These are phyloP conservation scores for Inonotus hispidus DNA, from an alignment of 1,284 basidiomycete genomes.

Conservation along the genomic window DNA sequence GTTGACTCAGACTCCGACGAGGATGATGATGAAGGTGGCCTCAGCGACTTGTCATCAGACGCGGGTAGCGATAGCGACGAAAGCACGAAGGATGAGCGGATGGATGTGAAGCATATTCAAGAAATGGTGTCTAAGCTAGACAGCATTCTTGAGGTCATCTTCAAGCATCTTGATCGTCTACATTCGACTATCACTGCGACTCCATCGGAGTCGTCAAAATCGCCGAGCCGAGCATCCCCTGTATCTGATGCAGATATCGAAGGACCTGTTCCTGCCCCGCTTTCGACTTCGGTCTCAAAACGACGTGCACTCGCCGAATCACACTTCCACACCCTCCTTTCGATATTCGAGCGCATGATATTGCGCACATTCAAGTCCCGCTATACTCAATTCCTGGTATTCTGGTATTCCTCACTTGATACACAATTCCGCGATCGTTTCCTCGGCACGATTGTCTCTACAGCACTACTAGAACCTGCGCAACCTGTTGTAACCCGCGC, in stretches of 20 bases:
- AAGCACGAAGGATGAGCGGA: slow-evolving; percentile 6
- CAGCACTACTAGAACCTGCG: slow-evolving; percentile 67
- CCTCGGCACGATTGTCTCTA: slow-evolving; percentile 86
- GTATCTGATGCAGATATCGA: neutral
- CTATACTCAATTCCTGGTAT: slow-evolving; percentile 95
- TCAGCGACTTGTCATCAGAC: slow-evolving; percentile 67
- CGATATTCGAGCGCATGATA: slow-evolving; percentile 91
- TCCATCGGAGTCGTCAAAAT: neutral
- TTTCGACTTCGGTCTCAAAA: slow-evolving; percentile 33
- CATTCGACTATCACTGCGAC: slow-evolving; percentile 1
- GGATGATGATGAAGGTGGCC: slow-evolving; percentile 42
- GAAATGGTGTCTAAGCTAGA: slow-evolving; percentile 58
- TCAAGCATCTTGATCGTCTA: slow-evolving; percentile 16
- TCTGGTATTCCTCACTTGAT: slow-evolving; percentile 92
- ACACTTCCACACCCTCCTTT: slow-evolving; percentile 82
- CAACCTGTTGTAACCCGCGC: slow-evolving; percentile 74
- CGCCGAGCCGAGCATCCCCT: neutral
- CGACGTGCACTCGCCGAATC: slow-evolving; percentile 7
- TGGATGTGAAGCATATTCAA: slow-evolving; percentile 26
- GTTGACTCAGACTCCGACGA: slow-evolving; percentile 49
- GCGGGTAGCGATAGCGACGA: slow-evolving; percentile 54
- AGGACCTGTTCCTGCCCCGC: slow-evolving; percentile 20
- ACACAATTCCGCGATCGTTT: slow-evolving; percentile 89
- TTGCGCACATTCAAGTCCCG: slow-evolving; percentile 95
- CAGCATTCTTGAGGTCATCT: slow-evolving; percentile 26